Conservation (phyloP, 768 basidiomycete genomes). For the Pleurotus sapidus region DNA sequence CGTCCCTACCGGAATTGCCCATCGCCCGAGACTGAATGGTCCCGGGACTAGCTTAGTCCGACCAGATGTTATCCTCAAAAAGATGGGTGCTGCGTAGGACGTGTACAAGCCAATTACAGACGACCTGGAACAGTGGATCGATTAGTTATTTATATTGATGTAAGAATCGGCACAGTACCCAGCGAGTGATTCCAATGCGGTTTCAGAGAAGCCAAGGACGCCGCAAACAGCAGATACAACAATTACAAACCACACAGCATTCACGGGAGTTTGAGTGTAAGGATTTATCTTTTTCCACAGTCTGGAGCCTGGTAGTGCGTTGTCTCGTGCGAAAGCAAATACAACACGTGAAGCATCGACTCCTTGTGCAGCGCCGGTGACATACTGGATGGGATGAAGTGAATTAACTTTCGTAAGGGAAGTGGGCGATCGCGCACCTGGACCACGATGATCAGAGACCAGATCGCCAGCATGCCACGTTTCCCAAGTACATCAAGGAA, state of each 20-base stretch:
- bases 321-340: conserved; percentile 73
- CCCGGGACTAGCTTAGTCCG: conserved; percentile 56
- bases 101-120: conserved; percentile 72
- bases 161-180: conserved; percentile 38
- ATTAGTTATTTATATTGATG: neutral
- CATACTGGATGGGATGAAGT: conserved; percentile 40
- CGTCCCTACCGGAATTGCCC: conserved; percentile 56
- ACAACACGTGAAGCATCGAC: conserved; percentile 76
- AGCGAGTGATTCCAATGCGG: conserved; percentile 64
- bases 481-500: conserved; percentile 66
- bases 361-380: conserved; percentile 71
- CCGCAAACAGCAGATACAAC: conserved; percentile 52
- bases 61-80: conserved; percentile 70
- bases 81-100: conserved; percentile 65
- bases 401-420: neutral
- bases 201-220: conserved; percentile 59
- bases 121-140: conserved; percentile 35
- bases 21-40: conserved; percentile 57
- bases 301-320: conserved; percentile 69
- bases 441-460: conserved; percentile 69
- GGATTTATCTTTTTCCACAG: conserved; percentile 65
- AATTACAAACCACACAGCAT: conserved; percentile 78
- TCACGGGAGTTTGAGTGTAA: conserved; percentile 65
- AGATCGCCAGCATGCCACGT: conserved; percentile 67
- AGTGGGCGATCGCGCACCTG: conserved; percentile 19